Conservation (phyloP, 495 filamentous ascomycete genomes). For the Podospora bellae-mahoneyi region DNA sequence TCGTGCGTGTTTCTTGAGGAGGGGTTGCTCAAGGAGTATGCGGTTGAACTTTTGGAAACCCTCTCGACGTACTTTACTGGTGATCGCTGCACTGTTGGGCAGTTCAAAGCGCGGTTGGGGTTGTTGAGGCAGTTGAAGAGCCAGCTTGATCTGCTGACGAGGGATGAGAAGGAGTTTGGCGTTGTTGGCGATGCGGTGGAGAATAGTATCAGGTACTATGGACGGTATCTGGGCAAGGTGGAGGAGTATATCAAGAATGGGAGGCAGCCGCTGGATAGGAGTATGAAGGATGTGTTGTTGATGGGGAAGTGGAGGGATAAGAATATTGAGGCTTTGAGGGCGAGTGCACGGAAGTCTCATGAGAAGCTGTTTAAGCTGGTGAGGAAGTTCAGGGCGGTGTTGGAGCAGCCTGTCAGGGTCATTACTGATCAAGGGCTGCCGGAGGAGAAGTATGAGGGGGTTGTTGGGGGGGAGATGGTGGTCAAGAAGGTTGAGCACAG, state of each 20-base stretch:
- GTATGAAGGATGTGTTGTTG: slow-evolving; percentile 81
- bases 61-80: slow-evolving; percentile 71
- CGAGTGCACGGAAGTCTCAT: slow-evolving; percentile 86
- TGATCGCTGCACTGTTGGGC: slow-evolving; percentile 62
- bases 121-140: slow-evolving; percentile 23
- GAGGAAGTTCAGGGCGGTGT: slow-evolving; percentile 73
- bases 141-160: slow-evolving; percentile 56
- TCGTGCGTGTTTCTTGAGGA: slow-evolving; percentile 59
- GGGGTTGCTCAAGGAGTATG: slow-evolving; percentile 56
- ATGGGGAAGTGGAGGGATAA: slow-evolving; percentile 95
- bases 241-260: slow-evolving; percentile 59
- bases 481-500: not conserved
- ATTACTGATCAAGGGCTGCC: slow-evolving; percentile 66
- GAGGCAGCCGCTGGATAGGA: slow-evolving; percentile 68
- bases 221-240: slow-evolving; percentile 62
- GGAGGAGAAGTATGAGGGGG: slow-evolving; percentile 37
- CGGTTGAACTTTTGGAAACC: slow-evolving; percentile 62
- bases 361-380: slow-evolving; percentile 88
- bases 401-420: slow-evolving; percentile 65
- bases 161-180: slow-evolving; percentile 53
- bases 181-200: slow-evolving; percentile 57
- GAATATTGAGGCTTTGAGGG: slow-evolving; percentile 80
- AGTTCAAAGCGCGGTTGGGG: slow-evolving; percentile 49
- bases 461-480: slow-evolving; percentile 32
- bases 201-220: slow-evolving; percentile 74